These are phyloP conservation scores for Rhizopogon vesiculosus DNA, from an alignment of 768 basidiomycete genomes.

Conservation along the genomic window DNA sequence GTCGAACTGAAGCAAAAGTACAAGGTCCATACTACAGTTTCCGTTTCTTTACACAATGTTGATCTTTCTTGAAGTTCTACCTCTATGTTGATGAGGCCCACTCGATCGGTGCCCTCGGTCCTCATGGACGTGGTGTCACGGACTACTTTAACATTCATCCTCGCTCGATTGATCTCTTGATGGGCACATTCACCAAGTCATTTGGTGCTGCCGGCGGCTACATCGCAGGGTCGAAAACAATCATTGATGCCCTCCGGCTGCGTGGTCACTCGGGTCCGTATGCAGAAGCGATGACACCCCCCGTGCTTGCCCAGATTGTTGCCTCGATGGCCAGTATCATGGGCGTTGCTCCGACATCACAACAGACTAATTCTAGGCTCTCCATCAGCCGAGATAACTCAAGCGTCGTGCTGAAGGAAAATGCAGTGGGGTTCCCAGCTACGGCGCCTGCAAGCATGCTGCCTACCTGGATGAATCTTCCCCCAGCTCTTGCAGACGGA, in stretches of 20 bases:
- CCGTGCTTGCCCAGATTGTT: slow-evolving; percentile 86
- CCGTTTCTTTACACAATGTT: slow-evolving; percentile 8
- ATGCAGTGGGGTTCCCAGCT: slow-evolving; percentile 52
- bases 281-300: slow-evolving; percentile 86
- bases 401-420: slow-evolving; percentile 19
- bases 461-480: slow-evolving; percentile 77
- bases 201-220: slow-evolving; percentile 96
- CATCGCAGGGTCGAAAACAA: slow-evolving; percentile 74
- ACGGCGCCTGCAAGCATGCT: slow-evolving; percentile 63
- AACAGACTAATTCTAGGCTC: slow-evolving; percentile 17
- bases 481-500: slow-evolving; percentile 71
- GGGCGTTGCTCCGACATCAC: slow-evolving; percentile 55
- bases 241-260: slow-evolving; percentile 80
- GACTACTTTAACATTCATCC: slow-evolving; percentile 92
- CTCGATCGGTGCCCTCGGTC: slow-evolving; percentile 93
- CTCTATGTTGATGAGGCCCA: slow-evolving; percentile 97
- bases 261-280: slow-evolving; percentile 80
- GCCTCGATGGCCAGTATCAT: slow-evolving; percentile 97
- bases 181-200: slow-evolving; percentile 98
- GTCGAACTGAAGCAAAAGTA: slow-evolving; percentile 89
- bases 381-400: slow-evolving; percentile 30
- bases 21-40: slow-evolving; percentile 53
- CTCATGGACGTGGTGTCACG: slow-evolving; percentile 89
- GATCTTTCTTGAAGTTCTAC: slow-evolving; percentile 79
- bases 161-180: slow-evolving; percentile 80